Percentiles rank a stretch among this genome's conserved stretches.
phyloP scores from a whole-genome alignment of 73 alveolate genomes.

The Urostyla sp. region DNA sequence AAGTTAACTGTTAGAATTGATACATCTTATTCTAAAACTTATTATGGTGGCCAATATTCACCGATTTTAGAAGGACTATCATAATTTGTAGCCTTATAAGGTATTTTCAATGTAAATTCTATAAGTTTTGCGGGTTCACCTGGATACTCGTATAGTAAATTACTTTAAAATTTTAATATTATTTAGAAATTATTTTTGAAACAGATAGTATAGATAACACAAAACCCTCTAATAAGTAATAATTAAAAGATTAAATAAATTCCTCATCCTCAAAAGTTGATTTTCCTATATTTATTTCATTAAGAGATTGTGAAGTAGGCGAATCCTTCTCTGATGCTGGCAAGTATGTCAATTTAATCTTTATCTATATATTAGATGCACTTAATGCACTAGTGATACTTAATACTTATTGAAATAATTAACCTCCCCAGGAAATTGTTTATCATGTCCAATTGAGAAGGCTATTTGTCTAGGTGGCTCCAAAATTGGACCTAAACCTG shows the following conservation, averaged over 20 bases:
- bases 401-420: background rate
- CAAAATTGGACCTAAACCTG: conserved; percentile 15
- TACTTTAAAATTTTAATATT: too few relatives aligned
- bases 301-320: conserved; percentile 49
- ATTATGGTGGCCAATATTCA: background rate
- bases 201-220: conserved; percentile 37
- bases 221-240: conserved; percentile 16
- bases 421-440: conserved; percentile 30
- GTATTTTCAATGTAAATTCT: conserved; percentile 6
- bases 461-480: conserved; percentile 50
- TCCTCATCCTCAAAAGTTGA: background rate
- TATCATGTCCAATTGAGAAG: conserved; percentile 3
- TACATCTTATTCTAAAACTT: background rate
- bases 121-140: conserved; percentile 39
- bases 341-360: background rate
- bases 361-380: background rate
- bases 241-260: background rate
- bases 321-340: conserved; percentile 54
- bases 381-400: background rate
- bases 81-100: background rate
- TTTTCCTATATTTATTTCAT: background rate
- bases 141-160: conserved; percentile 3
- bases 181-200: background rate
- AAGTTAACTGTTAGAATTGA: conserved; percentile 2
- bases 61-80: conserved; percentile 8